phyloP scores from a whole-genome alignment of 2,329 filamentous ascomycete species.

The Fusarium abutilonis region DNA sequence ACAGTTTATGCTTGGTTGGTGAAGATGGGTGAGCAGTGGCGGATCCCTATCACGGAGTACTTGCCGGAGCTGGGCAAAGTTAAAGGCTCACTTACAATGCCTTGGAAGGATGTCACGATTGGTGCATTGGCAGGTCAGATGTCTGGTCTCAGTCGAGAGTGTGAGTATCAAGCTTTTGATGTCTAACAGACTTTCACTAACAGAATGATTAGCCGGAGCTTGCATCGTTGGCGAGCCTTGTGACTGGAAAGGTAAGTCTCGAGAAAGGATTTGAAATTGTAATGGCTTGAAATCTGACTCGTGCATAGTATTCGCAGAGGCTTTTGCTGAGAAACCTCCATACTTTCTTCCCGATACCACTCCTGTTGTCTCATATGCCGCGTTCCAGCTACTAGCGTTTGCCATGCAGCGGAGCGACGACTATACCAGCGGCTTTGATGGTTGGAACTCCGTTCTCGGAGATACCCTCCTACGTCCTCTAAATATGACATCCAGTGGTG shows the following conservation, averaged over 20 bases:
- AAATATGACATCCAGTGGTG: constrained; percentile 20
- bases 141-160: constrained; percentile 36
- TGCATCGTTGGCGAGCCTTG: constrained; percentile 23
- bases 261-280: rapidly evolving
- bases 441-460: constrained; percentile 14
- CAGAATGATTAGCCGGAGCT: constrained; percentile 5
- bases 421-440: rapidly evolving
- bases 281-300: neutral
- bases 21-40: constrained; percentile 45
- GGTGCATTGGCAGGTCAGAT: constrained; percentile 36
- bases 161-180: constrained; percentile 4
- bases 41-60: constrained; percentile 44
- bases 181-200: too few relatives aligned
- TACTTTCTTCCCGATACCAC: constrained; percentile 35
- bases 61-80: constrained; percentile 41
- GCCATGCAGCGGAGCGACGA: constrained; percentile 21
- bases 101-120: constrained; percentile 35
- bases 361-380: constrained; percentile 35
- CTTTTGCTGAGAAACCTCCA: constrained; percentile 22
- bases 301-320: constrained; percentile 5
- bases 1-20: constrained; percentile 50
- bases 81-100: neutral
- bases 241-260: constrained; percentile 16
- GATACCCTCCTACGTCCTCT: constrained; percentile 11
- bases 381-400: constrained; percentile 37